Percentiles rank a stretch among this genome's conserved stretches.
Conservation (phyloP, 2,329 filamentous ascomycete genomes). For the Penicillium paneum region DNA sequence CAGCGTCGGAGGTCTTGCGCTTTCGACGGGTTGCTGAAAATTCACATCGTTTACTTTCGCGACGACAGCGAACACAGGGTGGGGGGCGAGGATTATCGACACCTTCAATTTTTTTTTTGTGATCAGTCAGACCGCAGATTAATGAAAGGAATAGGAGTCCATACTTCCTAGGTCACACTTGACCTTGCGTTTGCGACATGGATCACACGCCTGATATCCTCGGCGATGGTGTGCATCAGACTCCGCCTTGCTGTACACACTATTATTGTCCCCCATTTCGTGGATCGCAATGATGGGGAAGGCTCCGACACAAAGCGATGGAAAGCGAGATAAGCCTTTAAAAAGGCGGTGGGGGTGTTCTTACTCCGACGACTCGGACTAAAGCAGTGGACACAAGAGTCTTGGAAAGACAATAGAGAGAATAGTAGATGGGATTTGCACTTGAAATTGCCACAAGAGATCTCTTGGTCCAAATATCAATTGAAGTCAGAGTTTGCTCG, state of each 20-base stretch:
- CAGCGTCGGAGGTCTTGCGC: slow-evolving; percentile 64
- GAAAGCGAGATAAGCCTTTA: slow-evolving; percentile 39
- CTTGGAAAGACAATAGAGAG: background rate
- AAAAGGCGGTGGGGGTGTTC: slow-evolving; percentile 32
- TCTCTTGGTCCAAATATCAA: background rate
- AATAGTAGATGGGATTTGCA: background rate
- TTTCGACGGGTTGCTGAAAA: slow-evolving; percentile 94
- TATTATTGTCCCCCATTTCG: slow-evolving; percentile 24
- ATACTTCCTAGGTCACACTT: slow-evolving; percentile 50
- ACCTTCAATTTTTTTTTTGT: slow-evolving; percentile 29
- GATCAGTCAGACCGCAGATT: slow-evolving; percentile 16
- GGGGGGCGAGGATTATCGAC: slow-evolving; percentile 94
- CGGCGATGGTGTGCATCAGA: slow-evolving; percentile 44
- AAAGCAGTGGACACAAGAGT: background rate
- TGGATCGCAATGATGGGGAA: slow-evolving; percentile 25
- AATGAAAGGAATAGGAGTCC: slow-evolving; percentile 16
- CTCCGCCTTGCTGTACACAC: slow-evolving; percentile 28
- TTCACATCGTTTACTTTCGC: slow-evolving; percentile 95
- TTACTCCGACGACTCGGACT: slow-evolving; percentile 16
- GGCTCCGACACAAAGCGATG: slow-evolving; percentile 31
- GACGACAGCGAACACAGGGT: slow-evolving; percentile 86
- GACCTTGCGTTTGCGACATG: slow-evolving; percentile 49
- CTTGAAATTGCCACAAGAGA: background rate
- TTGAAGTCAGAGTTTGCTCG: background rate
- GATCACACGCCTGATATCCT: slow-evolving; percentile 50